Evolutionary conservation across 2,329 filamentous ascomycete genomes (phyloP), one percentile per base, ranked within the genome.

Genomic region (Aspergillus floridensis): DNA sequence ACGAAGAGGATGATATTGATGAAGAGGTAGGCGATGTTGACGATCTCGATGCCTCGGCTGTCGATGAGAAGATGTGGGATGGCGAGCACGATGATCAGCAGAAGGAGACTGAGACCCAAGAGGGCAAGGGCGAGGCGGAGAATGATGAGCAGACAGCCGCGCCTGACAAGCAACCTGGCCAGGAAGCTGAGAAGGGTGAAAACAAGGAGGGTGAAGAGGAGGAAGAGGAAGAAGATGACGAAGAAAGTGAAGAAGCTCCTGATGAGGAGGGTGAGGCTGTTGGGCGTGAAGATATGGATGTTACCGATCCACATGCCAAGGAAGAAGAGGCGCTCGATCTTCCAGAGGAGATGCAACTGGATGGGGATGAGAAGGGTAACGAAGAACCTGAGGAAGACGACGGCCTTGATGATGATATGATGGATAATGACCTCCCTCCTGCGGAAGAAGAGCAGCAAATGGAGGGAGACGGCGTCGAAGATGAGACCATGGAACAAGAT

Each of bases 51-150:
- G 89, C 92, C 12, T 90, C 87, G 16, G 91, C 93, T 21, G 90
- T 98, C 1, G 96, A 99, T 72, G 96, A 99, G 79, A 99, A 98
- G 81, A 92, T 98, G 85, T 99, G 95, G 95, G 93, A 99, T 75
- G 93, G 92, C 44, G 87, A 88, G 49, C 78, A 79, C 41, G 88
- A 91, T 48, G 83, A 88, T 51, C 84, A 93, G 49, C 76, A 81
- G 58, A 80, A 80, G 59, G 87, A 93, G 51, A 87, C 90, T 1
- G 89, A 93, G 51, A 95, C 95, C 66, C 90, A 97, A 76, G 66
- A 85, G 77, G 65, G 81, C 67, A 76, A 82, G 76, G 79, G 84
- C 49, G 69, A 74, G 11, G 74, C 80, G 12, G 77, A 83, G 47
- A 73, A 80, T 24, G 77, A 91, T 60, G 80, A 89, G 21, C 88